These are phyloP conservation scores for Iris pallida DNA, from an alignment of 116 monocot genomes.

Conservation along the genomic window DNA sequence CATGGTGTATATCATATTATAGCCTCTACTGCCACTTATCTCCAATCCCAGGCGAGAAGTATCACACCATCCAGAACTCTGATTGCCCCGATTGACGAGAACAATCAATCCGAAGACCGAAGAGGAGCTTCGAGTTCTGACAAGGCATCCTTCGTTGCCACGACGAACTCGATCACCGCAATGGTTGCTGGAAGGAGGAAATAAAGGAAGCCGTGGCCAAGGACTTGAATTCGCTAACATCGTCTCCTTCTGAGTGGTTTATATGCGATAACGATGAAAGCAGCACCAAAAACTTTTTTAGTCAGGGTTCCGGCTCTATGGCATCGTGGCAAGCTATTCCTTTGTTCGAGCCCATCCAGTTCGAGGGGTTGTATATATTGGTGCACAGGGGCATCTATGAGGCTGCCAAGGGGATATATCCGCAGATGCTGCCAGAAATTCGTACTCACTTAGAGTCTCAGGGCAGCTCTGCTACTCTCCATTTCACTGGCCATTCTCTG, in stretches of 20 bases:
- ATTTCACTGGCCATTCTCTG: constrained; percentile 78
- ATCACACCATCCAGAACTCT: constrained; percentile 23
- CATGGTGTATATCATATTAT: constrained; percentile 42
- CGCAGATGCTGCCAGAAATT: constrained; percentile 56
- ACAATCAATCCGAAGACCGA: no score
- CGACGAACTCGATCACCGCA: constrained; percentile 27
- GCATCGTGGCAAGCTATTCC: constrained; percentile 81
- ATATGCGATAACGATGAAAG: constrained; percentile 23
- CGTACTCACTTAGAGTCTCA: constrained; percentile 30
- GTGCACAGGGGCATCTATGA: constrained; percentile 87
- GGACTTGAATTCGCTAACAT: constrained; percentile 20
- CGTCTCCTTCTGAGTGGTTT: constrained; percentile 28
- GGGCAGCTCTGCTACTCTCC: constrained; percentile 38
- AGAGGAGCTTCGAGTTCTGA: no score
- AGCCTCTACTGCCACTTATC: constrained; percentile 63
- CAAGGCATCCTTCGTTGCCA: constrained; percentile 26
- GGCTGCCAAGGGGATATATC: constrained; percentile 70
- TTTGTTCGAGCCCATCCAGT: no score
- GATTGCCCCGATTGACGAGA: background rate
- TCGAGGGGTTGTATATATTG: constrained; percentile 60
- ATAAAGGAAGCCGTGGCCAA: constrained; percentile 24
- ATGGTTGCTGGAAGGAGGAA: constrained; percentile 37
- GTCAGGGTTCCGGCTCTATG: constrained; percentile 72
- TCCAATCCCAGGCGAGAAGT: constrained; percentile 36
- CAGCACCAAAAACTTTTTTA: constrained; percentile 23